Conservation (phyloP, 2,329 filamentous ascomycete species). For the Cercospora sp. region DNA sequence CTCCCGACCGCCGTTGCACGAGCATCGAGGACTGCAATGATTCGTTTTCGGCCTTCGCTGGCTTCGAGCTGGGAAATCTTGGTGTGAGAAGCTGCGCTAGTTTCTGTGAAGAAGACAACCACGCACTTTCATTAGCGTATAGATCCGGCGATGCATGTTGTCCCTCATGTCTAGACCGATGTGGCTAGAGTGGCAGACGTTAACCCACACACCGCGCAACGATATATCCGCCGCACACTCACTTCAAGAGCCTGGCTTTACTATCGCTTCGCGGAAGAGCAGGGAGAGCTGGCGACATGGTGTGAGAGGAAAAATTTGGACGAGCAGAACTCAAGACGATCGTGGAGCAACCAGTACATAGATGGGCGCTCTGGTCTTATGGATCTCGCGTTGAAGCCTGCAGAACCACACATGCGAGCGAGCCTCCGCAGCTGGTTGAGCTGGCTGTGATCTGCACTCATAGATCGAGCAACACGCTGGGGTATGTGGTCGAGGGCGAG, state of each 20-base stretch:
- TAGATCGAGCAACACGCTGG: conserved; percentile 1
- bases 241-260: conserved; percentile 43
- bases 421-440: background rate
- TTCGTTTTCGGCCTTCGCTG: conserved; percentile 40
- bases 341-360: background rate
- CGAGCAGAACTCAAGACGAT: background rate
- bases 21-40: conserved; percentile 37
- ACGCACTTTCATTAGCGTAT: conserved; percentile 45
- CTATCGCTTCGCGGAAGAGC: conserved; percentile 44
- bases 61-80: conserved; percentile 42
- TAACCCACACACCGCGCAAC: background rate
- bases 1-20: background rate
- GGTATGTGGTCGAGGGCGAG: background rate
- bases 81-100: background rate
- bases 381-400: background rate
- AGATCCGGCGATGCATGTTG: conserved; percentile 36
- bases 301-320: background rate
- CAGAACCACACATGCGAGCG: background rate
- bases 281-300: conserved; percentile 28
- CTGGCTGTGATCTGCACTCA: background rate
- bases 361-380: background rate
- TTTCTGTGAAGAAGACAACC: background rate
- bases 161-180: conserved; percentile 42
- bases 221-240: background rate
- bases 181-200: conserved; percentile 18